Conservation (phyloP, 495 filamentous ascomycete species). For the Penicillium taxi region DNA sequence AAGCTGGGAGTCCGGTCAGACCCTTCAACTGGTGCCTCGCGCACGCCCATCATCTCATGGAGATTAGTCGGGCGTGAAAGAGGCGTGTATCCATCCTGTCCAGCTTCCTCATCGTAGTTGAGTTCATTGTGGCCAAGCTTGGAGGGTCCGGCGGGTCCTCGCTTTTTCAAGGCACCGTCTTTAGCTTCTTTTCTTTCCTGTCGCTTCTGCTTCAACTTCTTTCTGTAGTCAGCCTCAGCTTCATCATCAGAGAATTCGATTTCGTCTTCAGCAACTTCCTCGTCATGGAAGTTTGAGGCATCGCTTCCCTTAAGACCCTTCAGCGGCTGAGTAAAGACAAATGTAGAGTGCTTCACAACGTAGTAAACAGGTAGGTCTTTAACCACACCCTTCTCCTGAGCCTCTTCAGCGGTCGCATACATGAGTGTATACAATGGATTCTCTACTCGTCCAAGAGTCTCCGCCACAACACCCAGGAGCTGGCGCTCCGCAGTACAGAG, state of each 20-base stretch:
- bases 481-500: conserved; percentile 70
- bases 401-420: conserved; percentile 58
- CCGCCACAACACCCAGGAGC: conserved; percentile 69
- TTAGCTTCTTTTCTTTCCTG: conserved; percentile 40
- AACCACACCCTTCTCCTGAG: conserved; percentile 54
- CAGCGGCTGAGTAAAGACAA: conserved; percentile 75
- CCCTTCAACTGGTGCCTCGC: conserved; percentile 43
- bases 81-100: conserved; percentile 55
- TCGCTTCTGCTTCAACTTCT: conserved; percentile 54
- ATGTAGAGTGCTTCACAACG: conserved; percentile 62
- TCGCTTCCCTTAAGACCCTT: conserved; percentile 76
- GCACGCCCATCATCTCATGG: conserved; percentile 44
- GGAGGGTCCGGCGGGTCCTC: conserved; percentile 25
- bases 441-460: conserved; percentile 73
- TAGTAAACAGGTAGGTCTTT: conserved; percentile 68
- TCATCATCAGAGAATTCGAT: conserved; percentile 96
- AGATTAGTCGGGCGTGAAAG: conserved; percentile 55
- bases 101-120: conserved; percentile 50
- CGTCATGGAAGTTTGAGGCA: conserved; percentile 88
- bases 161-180: conserved; percentile 24
- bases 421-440: conserved; percentile 73
- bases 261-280: conserved; percentile 79
- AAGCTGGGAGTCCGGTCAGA: conserved; percentile 24
- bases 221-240: conserved; percentile 75
- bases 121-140: conserved; percentile 39